Evolutionary conservation across 805 yeast species (phyloP).

Genomic region (Kluyveromyces aestuarii): DNA sequence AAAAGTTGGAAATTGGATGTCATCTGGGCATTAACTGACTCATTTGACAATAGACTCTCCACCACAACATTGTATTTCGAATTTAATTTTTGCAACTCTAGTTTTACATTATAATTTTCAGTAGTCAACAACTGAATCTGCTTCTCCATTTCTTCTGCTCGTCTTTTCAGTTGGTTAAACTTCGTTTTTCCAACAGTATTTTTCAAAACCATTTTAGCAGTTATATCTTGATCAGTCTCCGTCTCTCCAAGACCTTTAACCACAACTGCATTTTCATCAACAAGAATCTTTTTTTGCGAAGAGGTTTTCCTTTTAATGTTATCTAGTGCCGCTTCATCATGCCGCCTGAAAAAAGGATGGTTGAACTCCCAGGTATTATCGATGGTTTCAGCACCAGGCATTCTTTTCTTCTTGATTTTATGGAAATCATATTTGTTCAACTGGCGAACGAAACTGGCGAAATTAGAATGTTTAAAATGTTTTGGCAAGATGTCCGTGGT

Average conservation of each 20-base stretch:
- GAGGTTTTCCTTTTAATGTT: constrained; percentile 82
- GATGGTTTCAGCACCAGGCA: constrained; percentile 42
- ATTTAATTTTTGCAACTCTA: constrained; percentile 36
- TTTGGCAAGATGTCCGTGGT: constrained; percentile 82
- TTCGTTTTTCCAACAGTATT: constrained; percentile 19
- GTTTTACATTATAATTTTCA: constrained; percentile 17
- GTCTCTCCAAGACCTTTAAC: constrained; percentile 18
- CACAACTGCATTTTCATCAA: constrained; percentile 20
- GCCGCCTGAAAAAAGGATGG: constrained; percentile 77
- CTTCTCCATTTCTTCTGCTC: constrained; percentile 27
- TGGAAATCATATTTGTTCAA: constrained; percentile 96
- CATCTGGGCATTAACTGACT: constrained; percentile 48
- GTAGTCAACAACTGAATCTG: constrained; percentile 17
- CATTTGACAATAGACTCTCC: constrained; percentile 49
- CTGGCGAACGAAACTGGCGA: constrained; percentile 91
- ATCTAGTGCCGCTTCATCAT: constrained; percentile 72
- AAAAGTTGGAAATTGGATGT: constrained; percentile 43
- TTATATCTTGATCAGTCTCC: constrained; percentile 13
- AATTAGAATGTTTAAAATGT: constrained; percentile 91
- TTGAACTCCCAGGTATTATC: constrained; percentile 75
- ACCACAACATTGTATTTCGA: constrained; percentile 56
- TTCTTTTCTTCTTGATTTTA: constrained; percentile 63
- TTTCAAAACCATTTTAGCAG: constrained; percentile 13
- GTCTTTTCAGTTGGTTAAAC: constrained; percentile 25
- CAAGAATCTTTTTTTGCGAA: constrained; percentile 35